Evolutionary conservation across 768 basidiomycete species (phyloP), one percentile per base, ranked within the genome.

Genomic region (Chlorophyllum brunneum): DNA sequence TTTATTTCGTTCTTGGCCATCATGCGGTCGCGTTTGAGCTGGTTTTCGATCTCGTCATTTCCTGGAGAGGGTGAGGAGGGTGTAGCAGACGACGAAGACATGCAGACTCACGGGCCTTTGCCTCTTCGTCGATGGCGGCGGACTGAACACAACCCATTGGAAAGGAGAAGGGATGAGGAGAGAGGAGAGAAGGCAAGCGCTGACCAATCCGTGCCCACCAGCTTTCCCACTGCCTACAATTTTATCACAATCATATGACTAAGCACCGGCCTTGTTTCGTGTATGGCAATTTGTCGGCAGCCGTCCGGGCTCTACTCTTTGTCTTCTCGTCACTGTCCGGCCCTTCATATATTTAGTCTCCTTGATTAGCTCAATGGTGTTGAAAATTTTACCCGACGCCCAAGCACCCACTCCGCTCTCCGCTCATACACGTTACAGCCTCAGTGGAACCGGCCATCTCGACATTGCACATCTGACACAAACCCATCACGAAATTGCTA

Each of bases 1-100:
- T 98, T 95, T 65, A 95, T 92, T 68, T 94, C 92, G 61, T 93
- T 94, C 77, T 91, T 92, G 37, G 86, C 85, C 79, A 86, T 83
- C 76, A 89, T 81, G 38, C 87, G 74, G 73, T 95, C 93, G 61
- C 84, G 77, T 77, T 88, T 92, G 59, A 95, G 82, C 70, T 95
- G 93, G 70, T 72, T 86, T 76, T 95, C 93, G 58, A 95, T 95
- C 76, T 89, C 91, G 63, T 94, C 92, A 63, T 93, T 93, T 65
- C 91, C 90, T 92, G 55, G 8, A 22, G 11, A 31, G 23, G 22
- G n/a, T 38, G n/a, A 51, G 33, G 23, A 15, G 40, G 37, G 23
- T 2, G 6, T 45, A 16, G 13, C 7, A 16, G 37, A 27, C 27
- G 46, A 11, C 24, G 42, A 33, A 33, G 42, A 38, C 24, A 48